Conservation (phyloP, 371 early-diverging fungal genomes). For the Mucor irregularis region DNA sequence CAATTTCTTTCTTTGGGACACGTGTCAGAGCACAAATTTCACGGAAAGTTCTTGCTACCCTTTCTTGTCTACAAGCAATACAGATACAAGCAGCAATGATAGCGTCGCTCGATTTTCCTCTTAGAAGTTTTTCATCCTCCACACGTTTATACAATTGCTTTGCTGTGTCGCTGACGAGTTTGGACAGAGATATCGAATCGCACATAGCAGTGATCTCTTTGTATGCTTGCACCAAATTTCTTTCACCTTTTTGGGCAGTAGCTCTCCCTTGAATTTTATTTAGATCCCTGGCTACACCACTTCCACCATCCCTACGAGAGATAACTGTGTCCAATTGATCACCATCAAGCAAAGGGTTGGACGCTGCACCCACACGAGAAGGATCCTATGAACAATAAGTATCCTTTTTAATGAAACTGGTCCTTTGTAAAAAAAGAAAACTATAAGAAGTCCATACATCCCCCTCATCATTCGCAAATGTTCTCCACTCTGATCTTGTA, state of each 20-base stretch:
- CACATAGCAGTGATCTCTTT: conserved; percentile 91
- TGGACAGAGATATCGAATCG: conserved; percentile 86
- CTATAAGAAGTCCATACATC: conserved; percentile 50
- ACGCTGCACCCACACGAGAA: conserved; percentile 98
- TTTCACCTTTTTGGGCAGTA: conserved; percentile 71
- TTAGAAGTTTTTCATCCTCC: conserved; percentile 83
- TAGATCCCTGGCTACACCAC: conserved; percentile 67
- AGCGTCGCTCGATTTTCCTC: conserved; percentile 88
- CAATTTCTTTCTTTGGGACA: conserved; percentile 91
- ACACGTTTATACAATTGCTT: conserved; percentile 93
- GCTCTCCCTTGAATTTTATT: conserved; percentile 77
- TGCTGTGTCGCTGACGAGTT: conserved; percentile 87
- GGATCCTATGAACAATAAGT: conserved; percentile 69
- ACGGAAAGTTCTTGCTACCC: conserved; percentile 94
- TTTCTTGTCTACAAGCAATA: conserved; percentile 92
- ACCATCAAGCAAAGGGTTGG: conserved; percentile 87
- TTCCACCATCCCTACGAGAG: conserved; percentile 76
- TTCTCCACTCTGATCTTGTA: conserved; percentile 99
- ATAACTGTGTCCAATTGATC: conserved; percentile 92
- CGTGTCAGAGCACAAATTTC: conserved; percentile 94
- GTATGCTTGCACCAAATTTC: conserved; percentile 86
- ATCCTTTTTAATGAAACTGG: no score
- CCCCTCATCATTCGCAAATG: conserved; percentile 93
- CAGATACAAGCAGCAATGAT: conserved; percentile 97
- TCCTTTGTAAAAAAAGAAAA: background rate